Percentiles rank a stretch among this genome's conserved stretches.
These are phyloP conservation scores for Catunica adiposa DNA, from an alignment of 2,329 filamentous ascomycete genomes.

Conservation along the genomic window DNA sequence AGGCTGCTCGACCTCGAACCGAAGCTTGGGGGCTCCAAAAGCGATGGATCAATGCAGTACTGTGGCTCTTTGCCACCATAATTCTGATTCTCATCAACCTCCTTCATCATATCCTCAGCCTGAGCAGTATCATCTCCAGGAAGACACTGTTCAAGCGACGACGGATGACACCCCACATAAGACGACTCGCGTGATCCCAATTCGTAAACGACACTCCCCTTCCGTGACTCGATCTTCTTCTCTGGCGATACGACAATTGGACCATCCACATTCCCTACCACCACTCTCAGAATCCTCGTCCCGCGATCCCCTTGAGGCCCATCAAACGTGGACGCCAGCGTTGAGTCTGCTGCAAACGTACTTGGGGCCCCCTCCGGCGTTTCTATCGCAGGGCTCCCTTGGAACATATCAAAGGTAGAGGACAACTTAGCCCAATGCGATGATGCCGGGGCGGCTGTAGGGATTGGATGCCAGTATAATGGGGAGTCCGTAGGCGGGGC, in stretches of 20 bases:
- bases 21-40: not conserved
- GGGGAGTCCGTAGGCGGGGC: not conserved
- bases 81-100: no score
- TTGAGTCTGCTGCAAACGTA: not conserved
- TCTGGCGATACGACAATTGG: no score
- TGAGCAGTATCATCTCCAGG: no score
- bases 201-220: no score
- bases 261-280: not conserved
- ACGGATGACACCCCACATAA: no score
- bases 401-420: slow-evolving; percentile 1
- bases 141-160: no score
- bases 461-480: not conserved
- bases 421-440: not conserved
- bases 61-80: not conserved
- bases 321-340: slow-evolving; percentile 5
- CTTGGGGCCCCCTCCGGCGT: not conserved
- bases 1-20: no score
- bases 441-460: not conserved
- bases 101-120: no score
- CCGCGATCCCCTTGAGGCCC: not conserved
- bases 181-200: no score
- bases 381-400: not conserved
- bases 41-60: not conserved
- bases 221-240: no score
- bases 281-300: not conserved